Evolutionary conservation across 345 rosid genomes (phyloP).

Genomic region (Isatis tinctoria): DNA sequence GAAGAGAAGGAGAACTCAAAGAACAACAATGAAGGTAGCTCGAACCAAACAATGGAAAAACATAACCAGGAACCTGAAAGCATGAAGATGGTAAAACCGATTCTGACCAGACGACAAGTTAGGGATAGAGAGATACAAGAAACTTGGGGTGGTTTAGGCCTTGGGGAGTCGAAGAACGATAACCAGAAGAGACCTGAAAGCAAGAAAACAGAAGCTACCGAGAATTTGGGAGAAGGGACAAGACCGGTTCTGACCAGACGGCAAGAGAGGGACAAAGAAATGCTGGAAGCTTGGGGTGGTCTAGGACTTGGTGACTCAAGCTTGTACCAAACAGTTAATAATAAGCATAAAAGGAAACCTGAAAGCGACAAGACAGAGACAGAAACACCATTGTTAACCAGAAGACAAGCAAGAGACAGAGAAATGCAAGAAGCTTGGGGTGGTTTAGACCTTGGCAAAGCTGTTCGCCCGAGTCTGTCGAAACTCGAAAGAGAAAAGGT

Average conservation of each 20-base stretch:
- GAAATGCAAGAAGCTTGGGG: constrained; percentile 93
- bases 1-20: constrained; percentile 27
- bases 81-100: constrained; percentile 39
- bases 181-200: constrained; percentile 57
- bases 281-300: constrained; percentile 91
- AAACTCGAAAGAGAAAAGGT: constrained; percentile 87
- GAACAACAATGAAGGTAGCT: constrained; percentile 30
- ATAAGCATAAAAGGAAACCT: constrained; percentile 37
- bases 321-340: neutral
- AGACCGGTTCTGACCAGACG: constrained; percentile 38
- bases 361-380: constrained; percentile 55
- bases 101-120: constrained; percentile 37
- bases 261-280: constrained; percentile 70
- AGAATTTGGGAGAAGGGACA: constrained; percentile 29
- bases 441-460: constrained; percentile 79
- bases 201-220: constrained; percentile 43
- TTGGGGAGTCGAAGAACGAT: constrained; percentile 54
- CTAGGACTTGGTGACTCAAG: constrained; percentile 67
- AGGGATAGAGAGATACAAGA: constrained; percentile 76
- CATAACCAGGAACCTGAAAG: constrained; percentile 44
- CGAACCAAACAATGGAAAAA: neutral
- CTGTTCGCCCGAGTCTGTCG: constrained; percentile 60
- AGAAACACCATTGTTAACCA: constrained; percentile 16
- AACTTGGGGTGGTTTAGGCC: constrained; percentile 85
- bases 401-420: constrained; percentile 62